Conservation (phyloP, 2,329 filamentous ascomycete genomes). For the Gnomoniopsis smithogilvyi region DNA sequence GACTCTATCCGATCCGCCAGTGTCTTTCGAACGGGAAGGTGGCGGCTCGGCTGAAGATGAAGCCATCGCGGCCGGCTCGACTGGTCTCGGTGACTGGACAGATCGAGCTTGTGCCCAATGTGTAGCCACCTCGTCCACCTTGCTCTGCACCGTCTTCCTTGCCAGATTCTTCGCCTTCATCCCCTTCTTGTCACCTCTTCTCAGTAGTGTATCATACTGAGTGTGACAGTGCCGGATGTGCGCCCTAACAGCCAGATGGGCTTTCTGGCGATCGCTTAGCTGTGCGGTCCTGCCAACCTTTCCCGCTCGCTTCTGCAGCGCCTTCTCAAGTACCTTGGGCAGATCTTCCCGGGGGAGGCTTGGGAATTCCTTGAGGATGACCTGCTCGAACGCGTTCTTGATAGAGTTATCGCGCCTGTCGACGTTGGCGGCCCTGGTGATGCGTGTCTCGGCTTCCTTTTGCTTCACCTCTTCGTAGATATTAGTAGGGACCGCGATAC, state of each 20-base stretch:
- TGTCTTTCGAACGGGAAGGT: background rate
- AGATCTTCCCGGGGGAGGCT: constrained; percentile 33
- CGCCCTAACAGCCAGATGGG: constrained; percentile 43
- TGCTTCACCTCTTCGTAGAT: constrained; percentile 28
- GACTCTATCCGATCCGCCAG: background rate
- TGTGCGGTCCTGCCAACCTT: constrained; percentile 44
- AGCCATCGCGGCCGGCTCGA: background rate
- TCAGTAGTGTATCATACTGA: constrained; percentile 37
- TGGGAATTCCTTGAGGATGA: constrained; percentile 37
- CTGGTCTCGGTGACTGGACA: background rate
- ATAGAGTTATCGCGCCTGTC: constrained; percentile 31
- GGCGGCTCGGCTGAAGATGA: background rate
- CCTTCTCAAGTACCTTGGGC: constrained; percentile 33
- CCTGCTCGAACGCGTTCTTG: constrained; percentile 29
- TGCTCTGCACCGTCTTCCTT: constrained; percentile 17
- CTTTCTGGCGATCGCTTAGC: constrained; percentile 36
- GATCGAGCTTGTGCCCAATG: constrained; percentile 19
- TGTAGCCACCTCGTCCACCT: constrained; percentile 20
- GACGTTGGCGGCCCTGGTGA: constrained; percentile 30
- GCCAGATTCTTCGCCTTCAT: constrained; percentile 17
- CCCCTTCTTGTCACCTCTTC: background rate
- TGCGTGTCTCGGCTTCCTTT: constrained; percentile 29
- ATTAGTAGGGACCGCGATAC: constrained; percentile 36
- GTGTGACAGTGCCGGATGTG: constrained; percentile 48
- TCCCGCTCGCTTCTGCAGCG: constrained; percentile 42